Percentiles rank a stretch among this genome's conserved stretches.
Evolutionary conservation across 352 stramenopile genomes (phyloP).

Genomic region (Globisporangium heterothallicum): DNA sequence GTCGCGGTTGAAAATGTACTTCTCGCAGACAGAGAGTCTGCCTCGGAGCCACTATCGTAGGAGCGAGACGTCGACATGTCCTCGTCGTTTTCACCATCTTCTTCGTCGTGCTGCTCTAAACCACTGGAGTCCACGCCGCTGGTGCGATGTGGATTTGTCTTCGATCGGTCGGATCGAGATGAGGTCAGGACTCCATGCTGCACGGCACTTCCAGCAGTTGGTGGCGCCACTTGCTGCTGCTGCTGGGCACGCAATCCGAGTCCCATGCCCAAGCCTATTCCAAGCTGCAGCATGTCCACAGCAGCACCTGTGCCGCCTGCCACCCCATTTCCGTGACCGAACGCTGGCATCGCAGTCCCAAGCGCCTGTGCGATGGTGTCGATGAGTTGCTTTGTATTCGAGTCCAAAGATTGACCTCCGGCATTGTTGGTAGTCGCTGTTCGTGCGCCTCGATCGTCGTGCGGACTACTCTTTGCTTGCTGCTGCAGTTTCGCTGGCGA

Average conservation of each 20-base stretch:
- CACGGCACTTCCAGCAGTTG: background rate
- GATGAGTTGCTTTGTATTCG: conserved; percentile 63
- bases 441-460: conserved; percentile 4
- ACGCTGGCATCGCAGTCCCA: conserved; percentile 33
- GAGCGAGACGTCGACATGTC: conserved; percentile 22
- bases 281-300: conserved; percentile 72
- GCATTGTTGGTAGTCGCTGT: background rate
- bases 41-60: conserved; percentile 23
- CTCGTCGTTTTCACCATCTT: conserved; percentile 14
- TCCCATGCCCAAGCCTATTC: conserved; percentile 87
- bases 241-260: conserved; percentile 72
- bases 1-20: conserved; percentile 34
- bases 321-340: no score
- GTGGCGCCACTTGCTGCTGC: conserved; percentile 21
- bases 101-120: conserved; percentile 10
- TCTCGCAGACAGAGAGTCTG: conserved; percentile 19
- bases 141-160: background rate
- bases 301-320: conserved; percentile 17
- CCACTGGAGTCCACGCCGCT: background rate
- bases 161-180: conserved; percentile 2
- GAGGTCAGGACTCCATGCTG: conserved; percentile 2
- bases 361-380: conserved; percentile 72
- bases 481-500: conserved; percentile 13
- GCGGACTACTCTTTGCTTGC: background rate
- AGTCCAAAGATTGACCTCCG: conserved; percentile 19